These are phyloP conservation scores for Schizochytrium sp. DNA, from an alignment of 108 stramenopile species.

Conservation along the genomic window DNA sequence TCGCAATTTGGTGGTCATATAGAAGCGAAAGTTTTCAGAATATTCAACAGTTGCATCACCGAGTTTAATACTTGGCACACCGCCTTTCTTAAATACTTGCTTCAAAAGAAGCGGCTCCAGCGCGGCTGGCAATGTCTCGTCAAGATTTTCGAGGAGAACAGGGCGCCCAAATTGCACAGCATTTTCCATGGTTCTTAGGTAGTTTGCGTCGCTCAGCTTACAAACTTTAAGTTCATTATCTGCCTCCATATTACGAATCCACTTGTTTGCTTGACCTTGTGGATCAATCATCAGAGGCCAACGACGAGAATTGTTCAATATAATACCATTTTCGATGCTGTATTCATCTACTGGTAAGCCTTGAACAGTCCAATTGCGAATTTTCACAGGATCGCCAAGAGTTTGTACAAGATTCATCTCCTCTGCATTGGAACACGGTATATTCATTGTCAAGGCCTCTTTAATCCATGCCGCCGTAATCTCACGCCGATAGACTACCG, in stretches of 20 bases:
- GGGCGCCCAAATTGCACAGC: conserved; percentile 77
- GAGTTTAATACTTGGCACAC: conserved; percentile 70
- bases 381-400: conserved; percentile 83
- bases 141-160: conserved; percentile 76
- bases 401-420: conserved; percentile 46
- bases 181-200: conserved; percentile 77
- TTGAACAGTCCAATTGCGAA: conserved; percentile 87
- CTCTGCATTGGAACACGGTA: conserved; percentile 69
- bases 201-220: conserved; percentile 75
- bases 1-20: conserved; percentile 78
- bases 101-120: conserved; percentile 75
- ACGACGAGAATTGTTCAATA: conserved; percentile 71
- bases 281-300: conserved; percentile 83
- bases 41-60: conserved; percentile 77
- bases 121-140: conserved; percentile 73
- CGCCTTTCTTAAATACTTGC: conserved; percentile 71
- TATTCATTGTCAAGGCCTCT: conserved; percentile 70
- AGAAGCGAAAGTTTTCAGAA: conserved; percentile 74
- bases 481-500: conserved; percentile 66
- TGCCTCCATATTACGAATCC: conserved; percentile 67
- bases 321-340: conserved; percentile 76
- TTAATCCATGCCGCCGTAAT: conserved; percentile 69
- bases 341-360: conserved; percentile 75
- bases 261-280: conserved; percentile 79
- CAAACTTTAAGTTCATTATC: conserved; percentile 70